Base-by-base conservation (phyloP, 148 eudicot species). In the Drosera capensis region DNA sequence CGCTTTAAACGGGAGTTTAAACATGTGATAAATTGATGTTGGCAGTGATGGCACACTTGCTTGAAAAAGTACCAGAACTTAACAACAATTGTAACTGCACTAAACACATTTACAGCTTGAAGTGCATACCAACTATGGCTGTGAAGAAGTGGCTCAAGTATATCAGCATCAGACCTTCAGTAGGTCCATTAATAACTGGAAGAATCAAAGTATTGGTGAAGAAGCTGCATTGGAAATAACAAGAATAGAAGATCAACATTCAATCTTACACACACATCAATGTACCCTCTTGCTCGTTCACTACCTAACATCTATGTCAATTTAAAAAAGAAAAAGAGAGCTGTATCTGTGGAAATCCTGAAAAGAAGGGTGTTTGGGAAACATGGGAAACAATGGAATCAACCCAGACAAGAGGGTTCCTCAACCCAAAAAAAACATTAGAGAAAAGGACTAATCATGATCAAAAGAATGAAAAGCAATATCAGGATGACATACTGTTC, bases 141-240 rank as follows among this genome's bases (percentile, higher is more conserved):
- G 99, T 92, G 56, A 92, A 76, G 61, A 76, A 75, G 70, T 92
- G 99, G 40, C 50, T 35, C 48, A 72, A 7, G 51, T 81, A 92
- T 52, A 92, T 85, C 76, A 92, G 66, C 88, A 74, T 70, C 49
- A 92, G 87, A 51, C 99, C 99, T 63, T 92, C 95, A 12, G 94
- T 92, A 41, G 99, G 99, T 51, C 99, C 95, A 74, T 92, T 92
- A 44, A 92, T 25, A 15, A 73, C 94, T 1, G 95, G 95, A 51
- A 92, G 95, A 51, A 85, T 71, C 54, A 92, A 79, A 17, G 95
- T 85, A 68, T 92, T 80, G 65, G 99, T 92, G 73, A 92, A 92
- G 64, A 54, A 92, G 71, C 99, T 92, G 81, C 54, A 39, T 8
- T 23, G 11, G 19, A 50, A 20, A 37, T 44, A 16, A 37, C n/a